phyloP scores from a whole-genome alignment of 192 early-diverging fungal genomes.

The Coemansia sp. region DNA sequence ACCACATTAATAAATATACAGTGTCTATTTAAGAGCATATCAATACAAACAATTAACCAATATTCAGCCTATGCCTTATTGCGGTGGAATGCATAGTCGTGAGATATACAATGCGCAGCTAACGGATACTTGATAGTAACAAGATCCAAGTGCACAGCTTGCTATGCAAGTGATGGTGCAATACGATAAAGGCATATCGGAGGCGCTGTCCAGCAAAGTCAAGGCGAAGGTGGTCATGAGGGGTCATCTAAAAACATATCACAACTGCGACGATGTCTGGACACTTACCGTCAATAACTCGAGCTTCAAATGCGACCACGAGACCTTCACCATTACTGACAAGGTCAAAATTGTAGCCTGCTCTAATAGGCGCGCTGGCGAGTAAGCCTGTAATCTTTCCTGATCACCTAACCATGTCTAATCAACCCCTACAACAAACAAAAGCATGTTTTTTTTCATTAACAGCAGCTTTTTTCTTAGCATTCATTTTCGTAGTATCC shows the following conservation, averaged over 20 bases:
- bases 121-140: neutral
- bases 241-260: constrained; percentile 79
- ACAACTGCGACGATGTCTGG: constrained; percentile 98
- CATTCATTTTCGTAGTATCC: neutral
- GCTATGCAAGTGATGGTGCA: constrained; percentile 92
- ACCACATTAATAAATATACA: too few species aligned
- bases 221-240: constrained; percentile 81
- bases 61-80: neutral
- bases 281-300: constrained; percentile 89
- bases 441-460: neutral
- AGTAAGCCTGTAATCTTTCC: neutral
- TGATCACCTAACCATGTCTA: neutral
- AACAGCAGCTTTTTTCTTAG: neutral
- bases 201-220: constrained; percentile 81
- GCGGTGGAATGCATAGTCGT: constrained; percentile 6
- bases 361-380: constrained; percentile 11
- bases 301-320: constrained; percentile 84
- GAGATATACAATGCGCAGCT: constrained; percentile 19
- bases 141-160: constrained; percentile 83
- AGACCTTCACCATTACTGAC: constrained; percentile 70
- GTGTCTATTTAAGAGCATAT: neutral
- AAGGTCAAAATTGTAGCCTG: constrained; percentile 89
- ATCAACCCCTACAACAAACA: neutral
- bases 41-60: neutral
- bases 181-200: constrained; percentile 76